Base-by-base conservation (phyloP, 2,329 filamentous ascomycete genomes). In the Clarireedia hainanense region DNA sequence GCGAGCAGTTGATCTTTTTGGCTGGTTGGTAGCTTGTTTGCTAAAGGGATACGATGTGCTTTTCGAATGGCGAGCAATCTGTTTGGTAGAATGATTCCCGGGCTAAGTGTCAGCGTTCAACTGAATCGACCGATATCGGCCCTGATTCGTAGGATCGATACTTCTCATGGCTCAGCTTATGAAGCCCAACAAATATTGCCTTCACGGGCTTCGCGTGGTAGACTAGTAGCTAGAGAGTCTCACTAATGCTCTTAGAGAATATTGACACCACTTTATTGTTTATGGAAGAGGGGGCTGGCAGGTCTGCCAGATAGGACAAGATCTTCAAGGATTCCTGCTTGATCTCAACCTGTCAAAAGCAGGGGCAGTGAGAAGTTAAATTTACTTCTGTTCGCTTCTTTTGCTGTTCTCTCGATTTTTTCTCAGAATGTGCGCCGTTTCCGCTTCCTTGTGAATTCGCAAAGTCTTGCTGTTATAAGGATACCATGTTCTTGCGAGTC, bases 401-500 rank as follows among this genome's bases (percentile, higher is more conserved):
- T 40, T 20, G 6, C 43, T 46, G 47, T 48, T 43, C 49, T 0
- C n/a, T 50, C 45, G 30, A 36, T 50, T 55, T 42, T 47, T 55
- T 55, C 47, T 23, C 42, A 17, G 6, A 23, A 48, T 37, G 37
- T 42, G 52, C 52, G 52, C 52, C 37, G 46, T 55, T 50, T 50
- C 52, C 52, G 52, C 52, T 50, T 24, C 17, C 17, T 36, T 34
- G 20, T 49, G 36, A 26, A 39, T 14, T 42, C 23, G 40, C 27
- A 6, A 12, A 17, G 46, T 45, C 52, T 55, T 43, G 52, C 52
- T 55, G 52, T 55, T 55, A 50, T 55, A 55, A 55, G 42, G 37
- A 39, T 47, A 47, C 46, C 45, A 55, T 47, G 52, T 50, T 50
- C 37, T 55, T 50, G 37, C 52, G 52, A 55, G 52, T 55, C 52